Percentiles rank a stretch among this genome's conserved stretches.
phyloP scores from a whole-genome alignment of 805 yeast species.

The Wickerhamiella kazuoi region DNA sequence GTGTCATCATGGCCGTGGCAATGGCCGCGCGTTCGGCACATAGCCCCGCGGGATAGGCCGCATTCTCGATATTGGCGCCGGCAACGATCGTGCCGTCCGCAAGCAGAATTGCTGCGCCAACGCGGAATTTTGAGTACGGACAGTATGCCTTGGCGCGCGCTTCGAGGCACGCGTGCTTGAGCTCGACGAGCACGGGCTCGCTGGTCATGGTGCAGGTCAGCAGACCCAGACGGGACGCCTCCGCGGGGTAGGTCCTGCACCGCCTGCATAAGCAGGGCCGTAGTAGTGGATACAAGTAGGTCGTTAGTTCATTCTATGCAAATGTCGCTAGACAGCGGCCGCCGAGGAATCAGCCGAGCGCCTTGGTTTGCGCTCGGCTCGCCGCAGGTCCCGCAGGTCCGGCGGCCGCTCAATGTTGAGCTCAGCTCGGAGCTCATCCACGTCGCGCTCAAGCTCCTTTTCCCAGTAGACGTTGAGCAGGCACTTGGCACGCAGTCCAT shows the following conservation, averaged over 20 bases:
- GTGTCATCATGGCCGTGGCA: conserved; percentile 33
- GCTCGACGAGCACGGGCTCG: background rate
- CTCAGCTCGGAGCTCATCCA: conserved; percentile 50
- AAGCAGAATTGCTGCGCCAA: conserved; percentile 61
- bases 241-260: too few relatives aligned
- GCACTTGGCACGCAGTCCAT: conserved; percentile 57
- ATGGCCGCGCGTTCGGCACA: conserved; percentile 66
- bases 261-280: too few relatives aligned
- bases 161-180: background rate
- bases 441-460: conserved; percentile 50
- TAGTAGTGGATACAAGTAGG: too few relatives aligned
- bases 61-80: conserved; percentile 91
- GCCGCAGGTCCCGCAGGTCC: conserved; percentile 52
- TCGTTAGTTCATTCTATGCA: too few relatives aligned
- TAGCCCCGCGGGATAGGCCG: conserved; percentile 63
- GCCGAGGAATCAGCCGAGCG: too few relatives aligned
- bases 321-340: too few relatives aligned
- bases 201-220: too few relatives aligned
- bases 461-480: conserved; percentile 90
- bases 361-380: too few relatives aligned
- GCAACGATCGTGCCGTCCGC: conserved; percentile 29
- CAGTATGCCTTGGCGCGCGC: conserved; percentile 24
- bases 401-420: conserved; percentile 65
- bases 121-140: conserved; percentile 65
- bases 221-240: too few relatives aligned